Base-by-base conservation (phyloP, 257 asterid genomes). In the Jasminum sambac region DNA sequence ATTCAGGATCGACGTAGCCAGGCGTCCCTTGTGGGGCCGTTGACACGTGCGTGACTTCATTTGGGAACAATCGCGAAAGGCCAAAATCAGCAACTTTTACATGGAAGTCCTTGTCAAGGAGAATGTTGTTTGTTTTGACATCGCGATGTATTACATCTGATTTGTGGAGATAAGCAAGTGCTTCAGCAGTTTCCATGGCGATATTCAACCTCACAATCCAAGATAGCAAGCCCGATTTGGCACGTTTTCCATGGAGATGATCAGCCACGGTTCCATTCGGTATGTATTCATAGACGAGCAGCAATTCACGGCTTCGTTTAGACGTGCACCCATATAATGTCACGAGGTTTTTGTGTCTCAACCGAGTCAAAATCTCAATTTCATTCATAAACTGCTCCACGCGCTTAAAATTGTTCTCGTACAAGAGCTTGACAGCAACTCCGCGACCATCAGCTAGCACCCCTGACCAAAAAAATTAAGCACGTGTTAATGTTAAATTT, bases 21-120 rank as follows among this genome's bases (percentile, higher is more conserved):
- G 97, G 98, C 1, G 98, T 93, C 36, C 98, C 98, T 60, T 93
- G 98, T 12, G 98, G 98, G 23, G 98, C 98, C 1, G 97, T 93
- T 7, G 98, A 93, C 66, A 93, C 95, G 63, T 93, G 98, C 0
- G 98, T 87, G 79, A 79, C 96, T 12, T 93, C 78, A 11, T 6
- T 76, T 1, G 96, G 98, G 78, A 90, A 93, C 66, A 93, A 73
- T 38, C 96, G 72, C 0, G 96, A 90, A 23, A 93, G 78, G 37
- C 98, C 98, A 40, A 93, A 93, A 77, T 93, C 98, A 11, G 95
- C 98, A 64, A 93, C 97, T 75, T 93, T 93, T 2, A 93, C 98
- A 41, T 93, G 95, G 83, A 90, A 92, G 70, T 90, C 89, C 10
- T 82, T 85, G 87, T 90, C 98, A 0, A 92, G 84, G 11, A 93